phyloP scores from a whole-genome alignment of 805 yeast species.

The Pichia deserticola region DNA sequence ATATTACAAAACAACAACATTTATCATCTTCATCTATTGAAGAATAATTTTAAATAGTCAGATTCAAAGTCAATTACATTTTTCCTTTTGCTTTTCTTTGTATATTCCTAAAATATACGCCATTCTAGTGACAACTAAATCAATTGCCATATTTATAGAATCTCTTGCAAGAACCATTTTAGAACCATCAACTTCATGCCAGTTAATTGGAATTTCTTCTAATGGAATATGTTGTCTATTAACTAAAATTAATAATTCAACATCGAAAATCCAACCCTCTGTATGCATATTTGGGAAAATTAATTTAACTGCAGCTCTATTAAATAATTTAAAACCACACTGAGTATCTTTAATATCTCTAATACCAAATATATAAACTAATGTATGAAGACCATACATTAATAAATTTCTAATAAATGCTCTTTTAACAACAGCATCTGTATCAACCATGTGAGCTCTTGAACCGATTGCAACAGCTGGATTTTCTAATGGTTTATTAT shows the following conservation, averaged over 20 bases:
- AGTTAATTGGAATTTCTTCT: conserved; percentile 76
- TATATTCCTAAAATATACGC: conserved; percentile 86
- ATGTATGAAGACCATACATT: conserved; percentile 86
- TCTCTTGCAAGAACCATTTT: conserved; percentile 90
- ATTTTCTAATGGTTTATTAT: conserved; percentile 13
- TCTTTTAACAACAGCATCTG: conserved; percentile 95
- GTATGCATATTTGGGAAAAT: conserved; percentile 92
- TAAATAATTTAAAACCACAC: conserved; percentile 94
- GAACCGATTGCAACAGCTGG: conserved; percentile 82
- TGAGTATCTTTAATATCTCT: conserved; percentile 86
- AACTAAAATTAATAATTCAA: conserved; percentile 80
- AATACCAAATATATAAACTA: conserved; percentile 85
- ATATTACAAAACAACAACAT: no score
- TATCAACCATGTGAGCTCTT: conserved; percentile 92
- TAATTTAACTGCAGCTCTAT: conserved; percentile 50
- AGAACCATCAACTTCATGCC: conserved; percentile 97
- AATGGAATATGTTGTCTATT: conserved; percentile 60
- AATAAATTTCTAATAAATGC: conserved; percentile 80
- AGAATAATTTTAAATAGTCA: no score
- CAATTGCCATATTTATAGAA: conserved; percentile 88
- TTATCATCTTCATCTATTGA: no score
- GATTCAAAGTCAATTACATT: background rate
- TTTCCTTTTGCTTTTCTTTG: conserved; percentile 12
- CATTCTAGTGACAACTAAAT: conserved; percentile 80
- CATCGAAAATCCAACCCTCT: conserved; percentile 98